Evolutionary conservation across 1,139 yeast species (phyloP), one percentile per base, ranked within the genome.

Genomic region (Blastobotrys elegans): DNA sequence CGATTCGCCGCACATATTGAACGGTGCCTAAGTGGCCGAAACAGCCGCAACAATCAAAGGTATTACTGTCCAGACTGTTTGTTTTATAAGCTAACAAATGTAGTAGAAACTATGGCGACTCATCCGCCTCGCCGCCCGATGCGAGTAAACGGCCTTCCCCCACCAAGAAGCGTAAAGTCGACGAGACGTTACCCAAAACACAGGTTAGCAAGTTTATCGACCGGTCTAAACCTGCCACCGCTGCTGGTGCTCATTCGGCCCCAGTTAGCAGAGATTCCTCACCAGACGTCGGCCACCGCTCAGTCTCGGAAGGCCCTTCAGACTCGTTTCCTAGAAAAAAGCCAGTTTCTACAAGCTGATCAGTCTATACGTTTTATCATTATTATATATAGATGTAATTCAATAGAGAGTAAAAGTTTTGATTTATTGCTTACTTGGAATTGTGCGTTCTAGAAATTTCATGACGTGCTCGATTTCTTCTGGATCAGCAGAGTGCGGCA

Each of bases 1-100:
- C 72, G 98, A 51, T 89, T 87, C 71, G 97, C 97, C 2, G 90
- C 87, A 45, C 98, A 92, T 66, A 74, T 90, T 40, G 94, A 88
- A 61, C 79, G 95, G 58, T 92, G 98, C 61, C 67, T 89, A 33
- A 87, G 80, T 29, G 84, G 87, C 2, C 55, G 71, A 14, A 63
- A 58, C 38, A 53, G 57, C 17, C 51, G 63, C 31, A 56, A 49
- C 39, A 49, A 36, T 50, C 43, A n/a, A n/a, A n/a, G n/a, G n/a
- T n/a, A n/a, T n/a, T n/a, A n/a, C n/a, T n/a, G 30, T 32, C 39
- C 17, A 6, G 5, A 44, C n/a, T 31, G 8, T 31, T 14, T n/a
- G n/a, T n/a, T n/a, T n/a, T n/a, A n/a, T n/a, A 21, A 5, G 40
- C 40, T 22, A 37, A 26, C 17, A n/a, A 3, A 18, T 14, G 13